These are phyloP conservation scores for Pharnaceum exiguum DNA, from an alignment of 148 eudicot species.

Conservation along the genomic window DNA sequence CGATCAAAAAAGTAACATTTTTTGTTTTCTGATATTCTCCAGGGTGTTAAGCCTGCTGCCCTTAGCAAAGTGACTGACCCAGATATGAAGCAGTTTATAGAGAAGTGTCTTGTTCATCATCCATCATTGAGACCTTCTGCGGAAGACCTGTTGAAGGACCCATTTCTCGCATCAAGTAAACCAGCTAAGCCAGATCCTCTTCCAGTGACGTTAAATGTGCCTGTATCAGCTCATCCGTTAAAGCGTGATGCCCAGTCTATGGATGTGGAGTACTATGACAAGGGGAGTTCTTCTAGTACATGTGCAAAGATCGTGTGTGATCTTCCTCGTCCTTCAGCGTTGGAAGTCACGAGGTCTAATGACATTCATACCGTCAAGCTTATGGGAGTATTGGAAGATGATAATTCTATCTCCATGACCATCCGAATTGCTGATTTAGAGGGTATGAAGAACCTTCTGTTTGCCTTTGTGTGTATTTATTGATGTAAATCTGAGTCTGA, in stretches of 20 bases:
- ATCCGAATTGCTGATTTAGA: conserved; percentile 36
- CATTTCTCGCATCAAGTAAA: conserved; percentile 36
- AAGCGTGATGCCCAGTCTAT: conserved; percentile 34
- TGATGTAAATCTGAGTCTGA: neutral
- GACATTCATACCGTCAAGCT: conserved; percentile 42
- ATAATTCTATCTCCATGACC: conserved; percentile 39
- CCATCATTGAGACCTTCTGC: conserved; percentile 47
- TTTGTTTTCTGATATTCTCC: neutral
- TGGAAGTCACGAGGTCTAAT: conserved; percentile 33
- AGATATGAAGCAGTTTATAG: conserved; percentile 43
- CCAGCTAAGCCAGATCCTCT: conserved; percentile 12
- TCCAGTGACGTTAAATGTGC: conserved; percentile 9
- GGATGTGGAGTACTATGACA: conserved; percentile 46
- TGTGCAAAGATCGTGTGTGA: conserved; percentile 31
- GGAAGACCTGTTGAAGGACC: conserved; percentile 44
- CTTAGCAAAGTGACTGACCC: conserved; percentile 37
- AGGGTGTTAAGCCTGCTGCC: conserved; percentile 65
- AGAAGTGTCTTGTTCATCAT: conserved; percentile 40
- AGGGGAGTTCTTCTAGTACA: conserved; percentile 24
- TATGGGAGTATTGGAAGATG: conserved; percentile 39
- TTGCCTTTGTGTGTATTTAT: neutral
- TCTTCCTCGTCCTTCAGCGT: conserved; percentile 23
- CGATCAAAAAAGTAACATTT: neutral
- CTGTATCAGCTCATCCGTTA: conserved; percentile 13
- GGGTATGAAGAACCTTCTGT: conserved; percentile 28